Conservation (phyloP, 2,329 filamentous ascomycete genomes). For the Cladosporium sp. region DNA sequence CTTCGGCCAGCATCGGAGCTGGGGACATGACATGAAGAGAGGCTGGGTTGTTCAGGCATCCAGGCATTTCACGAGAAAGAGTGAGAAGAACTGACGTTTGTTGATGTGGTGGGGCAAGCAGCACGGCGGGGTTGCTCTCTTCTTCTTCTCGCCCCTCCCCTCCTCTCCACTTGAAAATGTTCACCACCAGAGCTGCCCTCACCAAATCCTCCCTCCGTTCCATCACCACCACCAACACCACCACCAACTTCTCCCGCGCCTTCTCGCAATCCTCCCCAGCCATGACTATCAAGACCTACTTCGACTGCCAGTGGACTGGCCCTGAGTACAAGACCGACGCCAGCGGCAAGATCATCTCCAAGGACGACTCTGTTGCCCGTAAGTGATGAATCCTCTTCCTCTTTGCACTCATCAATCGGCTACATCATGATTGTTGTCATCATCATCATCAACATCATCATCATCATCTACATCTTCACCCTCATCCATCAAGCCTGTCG, state of each 20-base stretch:
- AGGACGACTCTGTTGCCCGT: constrained; percentile 52
- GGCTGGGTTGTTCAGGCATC: no score
- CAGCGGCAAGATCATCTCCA: constrained; percentile 46
- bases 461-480: constrained; percentile 18
- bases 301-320: constrained; percentile 59
- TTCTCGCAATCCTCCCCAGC: constrained; percentile 64
- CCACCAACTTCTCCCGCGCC: constrained; percentile 42
- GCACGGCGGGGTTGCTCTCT: constrained; percentile 2
- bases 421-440: no score
- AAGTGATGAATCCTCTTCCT: no score
- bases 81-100: not conserved
- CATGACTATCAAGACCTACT: constrained; percentile 74
- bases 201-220: constrained; percentile 13
- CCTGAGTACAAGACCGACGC: constrained; percentile 62
- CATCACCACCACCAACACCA: constrained; percentile 17
- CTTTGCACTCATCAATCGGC: no score
- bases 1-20: not conserved
- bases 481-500: constrained; percentile 15
- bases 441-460: not conserved
- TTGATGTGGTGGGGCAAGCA: not conserved
- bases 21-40: no score
- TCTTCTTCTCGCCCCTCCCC: no score
- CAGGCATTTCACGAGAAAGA: no score
- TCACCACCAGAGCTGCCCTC: constrained; percentile 16
- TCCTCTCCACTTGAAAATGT: constrained; percentile 16